Base-by-base conservation (phyloP, 768 basidiomycete species). In the Naganishia friedmannii region DNA sequence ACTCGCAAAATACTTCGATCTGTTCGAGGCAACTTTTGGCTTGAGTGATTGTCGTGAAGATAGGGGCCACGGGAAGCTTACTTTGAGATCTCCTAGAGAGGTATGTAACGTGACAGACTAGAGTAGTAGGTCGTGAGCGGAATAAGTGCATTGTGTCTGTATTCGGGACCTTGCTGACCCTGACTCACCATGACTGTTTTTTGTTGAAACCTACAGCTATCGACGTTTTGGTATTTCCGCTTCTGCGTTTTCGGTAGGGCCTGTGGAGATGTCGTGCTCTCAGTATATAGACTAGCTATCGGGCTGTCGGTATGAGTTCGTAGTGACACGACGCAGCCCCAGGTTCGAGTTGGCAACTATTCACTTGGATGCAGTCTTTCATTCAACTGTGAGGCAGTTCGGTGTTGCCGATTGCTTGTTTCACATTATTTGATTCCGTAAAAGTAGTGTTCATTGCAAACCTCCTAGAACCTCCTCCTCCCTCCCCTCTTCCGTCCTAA, bases 1-100 rank as follows among this genome's bases (percentile, higher is more conserved):
- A 89, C 82, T 99, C 96, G 80, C 96, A 98, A 83, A 98, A 98
- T 15, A 99, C 79, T 82, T 99, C 96, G 72, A 98, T 88, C 93
- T 97, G 78, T 0, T 56, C 29, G 60, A 31, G 57, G 34, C 58
- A 67, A n/a, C 57, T 7, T 54, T 21, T 65, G 57, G 45, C 54
- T 67, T 48, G 34, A n/a, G 6, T 54, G 17, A 23, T n/a, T n/a
- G 34, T 17, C 53, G n/a, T 31, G 51, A 34, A 17, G 15, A 13
- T 54, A 5, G 51, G 54, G 39, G 53, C 51, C 12, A 7, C 10
- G n/a, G 42, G 48, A 37, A 34, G 70, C 82, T 57, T 76, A 91
- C 93, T 87, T 97, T 98, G 82, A 98, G 85, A 71, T 98, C 95
- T 21, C 94, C 94, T 76, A 89, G 89, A n/a, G 89, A 87, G 0